phyloP scores from a whole-genome alignment of 2,329 filamentous ascomycete species.

The Fusarium sp. region DNA sequence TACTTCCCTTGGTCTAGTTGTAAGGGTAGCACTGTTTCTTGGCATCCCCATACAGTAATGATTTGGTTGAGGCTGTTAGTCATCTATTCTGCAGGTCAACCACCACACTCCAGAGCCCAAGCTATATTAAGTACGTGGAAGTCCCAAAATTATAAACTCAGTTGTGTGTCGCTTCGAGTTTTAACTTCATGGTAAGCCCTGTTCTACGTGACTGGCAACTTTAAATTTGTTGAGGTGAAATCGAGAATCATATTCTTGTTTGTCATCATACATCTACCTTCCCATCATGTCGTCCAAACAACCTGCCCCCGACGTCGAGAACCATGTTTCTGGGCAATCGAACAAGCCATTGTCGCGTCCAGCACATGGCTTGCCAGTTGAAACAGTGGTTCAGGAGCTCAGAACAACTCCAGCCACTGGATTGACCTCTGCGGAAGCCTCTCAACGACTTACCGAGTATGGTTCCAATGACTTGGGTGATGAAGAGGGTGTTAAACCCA shows the following conservation, averaged over 20 bases:
- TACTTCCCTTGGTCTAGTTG: constrained; percentile 21
- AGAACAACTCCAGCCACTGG: constrained; percentile 68
- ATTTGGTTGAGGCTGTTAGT: not conserved
- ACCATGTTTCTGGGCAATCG: constrained; percentile 56
- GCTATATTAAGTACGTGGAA: too few relatives aligned
- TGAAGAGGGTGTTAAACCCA: constrained; percentile 68
- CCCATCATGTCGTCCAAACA: constrained; percentile 12
- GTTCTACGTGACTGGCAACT: too few relatives aligned
- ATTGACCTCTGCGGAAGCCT: constrained; percentile 66
- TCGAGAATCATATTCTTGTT: too few relatives aligned
- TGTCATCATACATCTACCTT: too few relatives aligned
- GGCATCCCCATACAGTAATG: constrained; percentile 6
- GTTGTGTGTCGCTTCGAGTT: not conserved
- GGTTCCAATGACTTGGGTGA: constrained; percentile 74
- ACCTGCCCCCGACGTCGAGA: constrained; percentile 6
- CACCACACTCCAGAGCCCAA: too few relatives aligned
- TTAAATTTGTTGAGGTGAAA: too few relatives aligned
- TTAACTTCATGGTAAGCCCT: too few relatives aligned
- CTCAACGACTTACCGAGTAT: constrained; percentile 65
- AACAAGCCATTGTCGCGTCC: constrained; percentile 68
- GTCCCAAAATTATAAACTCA: too few relatives aligned
- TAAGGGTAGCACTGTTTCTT: constrained; percentile 2
- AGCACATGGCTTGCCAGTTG: constrained; percentile 71
- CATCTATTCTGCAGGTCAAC: too few relatives aligned
- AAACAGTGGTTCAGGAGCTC: constrained; percentile 67